phyloP scores from a whole-genome alignment of 2,329 filamentous ascomycete genomes.

The Colletotrichum limetticola region DNA sequence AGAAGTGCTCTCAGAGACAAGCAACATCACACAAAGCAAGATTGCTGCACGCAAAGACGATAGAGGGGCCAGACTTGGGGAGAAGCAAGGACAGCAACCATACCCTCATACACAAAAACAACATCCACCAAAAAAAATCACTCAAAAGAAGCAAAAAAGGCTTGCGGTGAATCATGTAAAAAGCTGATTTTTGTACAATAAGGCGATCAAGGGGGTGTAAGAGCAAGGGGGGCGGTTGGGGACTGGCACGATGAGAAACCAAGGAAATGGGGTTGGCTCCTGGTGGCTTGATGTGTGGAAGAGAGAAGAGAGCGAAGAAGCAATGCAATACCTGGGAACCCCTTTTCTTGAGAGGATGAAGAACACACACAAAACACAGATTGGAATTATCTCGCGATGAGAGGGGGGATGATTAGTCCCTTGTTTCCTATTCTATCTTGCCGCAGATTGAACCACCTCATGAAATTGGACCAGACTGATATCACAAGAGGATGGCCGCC shows the following conservation, averaged over 20 bases:
- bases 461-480: slow-evolving; percentile 14
- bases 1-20: slow-evolving; percentile 32
- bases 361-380: slow-evolving; percentile 19
- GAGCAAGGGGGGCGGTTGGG: background rate
- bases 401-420: slow-evolving; percentile 10
- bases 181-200: slow-evolving; percentile 36
- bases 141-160: slow-evolving; percentile 14
- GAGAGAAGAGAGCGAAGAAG: background rate
- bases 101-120: slow-evolving; percentile 6
- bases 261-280: background rate
- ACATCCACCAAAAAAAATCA: slow-evolving; percentile 10
- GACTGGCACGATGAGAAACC: background rate
- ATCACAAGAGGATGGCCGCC: background rate
- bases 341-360: slow-evolving; percentile 14
- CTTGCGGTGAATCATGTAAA: slow-evolving; percentile 34
- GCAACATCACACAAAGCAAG: slow-evolving; percentile 18
- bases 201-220: slow-evolving; percentile 6
- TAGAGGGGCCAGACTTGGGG: slow-evolving; percentile 18
- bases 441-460: background rate
- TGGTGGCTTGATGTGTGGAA: slow-evolving; percentile 12
- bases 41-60: slow-evolving; percentile 23
- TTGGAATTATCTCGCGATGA: slow-evolving; percentile 30
- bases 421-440: background rate
- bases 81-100: slow-evolving; percentile 3
- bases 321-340: background rate